Evolutionary conservation across 306 rosid species (phyloP), one percentile per base, ranked within the genome.

Genomic region (Cicer arietinum): DNA sequence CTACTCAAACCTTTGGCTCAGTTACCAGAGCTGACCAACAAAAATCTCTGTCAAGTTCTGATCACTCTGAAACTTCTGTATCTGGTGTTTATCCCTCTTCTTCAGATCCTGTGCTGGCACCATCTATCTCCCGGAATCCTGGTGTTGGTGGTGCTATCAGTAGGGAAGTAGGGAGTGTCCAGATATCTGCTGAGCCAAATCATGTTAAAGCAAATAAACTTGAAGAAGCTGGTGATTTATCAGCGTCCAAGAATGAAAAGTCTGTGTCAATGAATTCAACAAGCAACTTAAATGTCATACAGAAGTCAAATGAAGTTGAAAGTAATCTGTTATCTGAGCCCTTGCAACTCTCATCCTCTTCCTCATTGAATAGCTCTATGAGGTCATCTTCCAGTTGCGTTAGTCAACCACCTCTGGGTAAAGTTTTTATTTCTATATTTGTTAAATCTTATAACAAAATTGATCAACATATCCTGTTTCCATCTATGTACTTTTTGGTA

Each of bases 101-200:
- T 69, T 68, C 64, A 25, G 95, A 91, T 82, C 77, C 90, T 46
- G 71, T 78, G 18, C 67, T 77, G 74, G 83, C 43, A 42, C 79
- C 84, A 63, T 74, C 88, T 30, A 43, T 71, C 72, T 62, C 74
- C 20, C 61, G 9, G 43, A 67, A 78, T 70, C 62, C 77, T 67
- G 75, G 68, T 73, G 69, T 57, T 45, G 56, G 50, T 35, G 69
- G 79, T 80, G 75, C 77, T 46, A 63, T 67, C 57, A 68, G 71
- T 72, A 51, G 84, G 72, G 85, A 85, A 70, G 85, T 66, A 25
- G 87, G 79, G 54, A 77, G 72, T 75, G 81, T 63, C 67, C 8
- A 6, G 68, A 16, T 76, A 69, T 77, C 81, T 76, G 73, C 77
- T 68, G 86, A 74, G 77, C 70, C 81, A 64, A 81, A 78, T 80